Percentiles rank a stretch among this genome's conserved stretches.
phyloP scores from a whole-genome alignment of 179 eudicot genomes.

The Silene coronaria region DNA sequence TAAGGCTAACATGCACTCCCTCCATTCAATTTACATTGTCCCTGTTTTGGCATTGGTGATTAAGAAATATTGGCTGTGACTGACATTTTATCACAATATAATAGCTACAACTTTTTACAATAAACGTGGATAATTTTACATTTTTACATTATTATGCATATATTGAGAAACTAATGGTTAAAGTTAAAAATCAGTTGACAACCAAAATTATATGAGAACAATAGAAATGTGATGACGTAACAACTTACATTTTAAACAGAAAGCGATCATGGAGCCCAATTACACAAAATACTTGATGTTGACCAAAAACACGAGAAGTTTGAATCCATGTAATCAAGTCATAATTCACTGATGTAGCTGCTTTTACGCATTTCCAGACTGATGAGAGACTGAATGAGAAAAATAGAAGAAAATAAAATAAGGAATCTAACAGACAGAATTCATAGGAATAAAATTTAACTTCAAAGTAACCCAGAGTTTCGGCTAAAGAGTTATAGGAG shows the following conservation, averaged over 20 bases:
- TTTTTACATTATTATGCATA: neutral
- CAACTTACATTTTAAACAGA: slow-evolving; percentile 30
- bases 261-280: slow-evolving; percentile 26
- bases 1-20: neutral
- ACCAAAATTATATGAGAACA: neutral
- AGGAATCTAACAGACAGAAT: neutral
- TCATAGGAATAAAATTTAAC: neutral
- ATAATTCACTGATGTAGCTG: neutral
- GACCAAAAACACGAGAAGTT: slow-evolving; percentile 19
- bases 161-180: neutral
- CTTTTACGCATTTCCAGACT: neutral
- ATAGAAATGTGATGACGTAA: neutral
- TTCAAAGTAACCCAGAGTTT: neutral
- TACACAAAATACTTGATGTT: slow-evolving; percentile 25
- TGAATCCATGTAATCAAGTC: slow-evolving; percentile 11
- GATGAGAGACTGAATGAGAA: neutral
- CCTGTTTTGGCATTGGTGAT: too few species aligned
- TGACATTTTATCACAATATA: neutral
- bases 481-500: neutral
- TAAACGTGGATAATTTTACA: neutral
- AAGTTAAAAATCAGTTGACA: neutral
- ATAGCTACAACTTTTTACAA: neutral
- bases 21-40: too few species aligned
- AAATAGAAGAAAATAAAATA: slow-evolving; percentile 1
- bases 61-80: neutral